Base-by-base conservation (phyloP, 1,284 basidiomycete species). In the Moniliophthora roreri region DNA sequence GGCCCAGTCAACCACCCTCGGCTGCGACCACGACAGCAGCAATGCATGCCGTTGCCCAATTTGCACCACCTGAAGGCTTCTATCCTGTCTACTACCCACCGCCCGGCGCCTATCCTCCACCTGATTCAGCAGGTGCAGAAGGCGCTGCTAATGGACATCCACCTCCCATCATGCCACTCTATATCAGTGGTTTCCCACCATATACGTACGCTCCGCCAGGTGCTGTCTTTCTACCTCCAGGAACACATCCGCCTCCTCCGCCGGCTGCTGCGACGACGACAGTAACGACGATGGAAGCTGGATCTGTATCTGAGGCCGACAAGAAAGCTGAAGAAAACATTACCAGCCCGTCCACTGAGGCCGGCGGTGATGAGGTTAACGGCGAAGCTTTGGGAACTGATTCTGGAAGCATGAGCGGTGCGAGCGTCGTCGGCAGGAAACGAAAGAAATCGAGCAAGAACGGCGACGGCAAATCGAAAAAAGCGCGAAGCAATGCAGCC, bases 51-150 rank as follows among this genome's bases (percentile, higher is more conserved):
- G 68, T 74, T 42, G 62, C 67, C 51, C 77, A 73, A 55, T 73
- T 71, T 40, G 63, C 68, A 2, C 59, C 70, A 1, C 73, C 78
- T 1, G 83, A 84, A 58, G 75, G 77, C 1, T 84, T 79, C 58
- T 82, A 80, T 65, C 79, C 76, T 1, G 74, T 81, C 53, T 81
- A 78, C 58, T 81, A 81, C 58, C 76, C 78, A 4, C 76, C 76
- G 1, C 72, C 72, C 8, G 73, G 69, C 7, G 66, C 68, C 69
- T 69, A 74, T 49, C 65, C 69, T 3, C 68, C 71, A 9, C 74
- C 73, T 51, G 78, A 80, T 10, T 76, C 75, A 41, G 59, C 74
- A 8, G 62, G 67, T 36, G 62, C 74, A 10, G 78, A 78, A 11
- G 74, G 75, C 0, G 61, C 73, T 11, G 69, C 69, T 3, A 68